phyloP scores from a whole-genome alignment of 2,329 filamentous ascomycete genomes.

The Neoascochyta sp. region DNA sequence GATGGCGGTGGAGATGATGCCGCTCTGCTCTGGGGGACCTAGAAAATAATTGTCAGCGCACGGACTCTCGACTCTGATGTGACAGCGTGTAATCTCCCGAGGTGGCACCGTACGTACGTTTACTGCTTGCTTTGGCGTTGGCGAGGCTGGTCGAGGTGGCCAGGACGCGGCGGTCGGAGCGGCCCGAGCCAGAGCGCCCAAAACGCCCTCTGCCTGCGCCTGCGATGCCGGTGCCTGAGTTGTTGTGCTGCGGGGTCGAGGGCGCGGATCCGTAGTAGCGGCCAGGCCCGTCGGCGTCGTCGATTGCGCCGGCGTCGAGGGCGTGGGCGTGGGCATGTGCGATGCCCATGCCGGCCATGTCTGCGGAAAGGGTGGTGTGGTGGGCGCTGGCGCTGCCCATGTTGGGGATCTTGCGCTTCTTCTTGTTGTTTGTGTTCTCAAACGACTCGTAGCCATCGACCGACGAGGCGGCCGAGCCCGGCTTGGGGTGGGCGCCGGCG shows the following conservation, averaged over 20 bases:
- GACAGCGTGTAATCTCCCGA: slow-evolving; percentile 23
- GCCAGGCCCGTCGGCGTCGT: slow-evolving; percentile 46
- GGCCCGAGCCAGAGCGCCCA: slow-evolving; percentile 54
- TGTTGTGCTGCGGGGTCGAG: slow-evolving; percentile 48
- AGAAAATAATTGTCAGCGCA: slow-evolving; percentile 38
- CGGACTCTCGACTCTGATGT: slow-evolving; percentile 24
- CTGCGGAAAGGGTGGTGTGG: slow-evolving; percentile 56
- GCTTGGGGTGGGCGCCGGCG: slow-evolving; percentile 37
- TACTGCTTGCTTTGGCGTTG: slow-evolving; percentile 43
- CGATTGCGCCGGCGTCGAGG: slow-evolving; percentile 42
- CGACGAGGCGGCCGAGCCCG: slow-evolving; percentile 62
- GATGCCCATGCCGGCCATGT: slow-evolving; percentile 63
- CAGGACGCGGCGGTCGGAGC: slow-evolving; percentile 44
- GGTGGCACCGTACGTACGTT: slow-evolving; percentile 38
- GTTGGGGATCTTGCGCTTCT: slow-evolving; percentile 96
- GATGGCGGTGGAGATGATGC: slow-evolving; percentile 90
- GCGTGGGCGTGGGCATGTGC: slow-evolving; percentile 41
- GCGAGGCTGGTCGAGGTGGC: slow-evolving; percentile 41
- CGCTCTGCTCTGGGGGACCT: slow-evolving; percentile 53
- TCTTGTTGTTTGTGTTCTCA: slow-evolving; percentile 98
- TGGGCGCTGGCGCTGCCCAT: slow-evolving; percentile 66
- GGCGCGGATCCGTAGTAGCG: slow-evolving; percentile 57
- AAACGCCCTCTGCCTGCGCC: slow-evolving; percentile 82
- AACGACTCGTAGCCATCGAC: slow-evolving; percentile 93
- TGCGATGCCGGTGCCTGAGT: slow-evolving; percentile 65